Base-by-base conservation (phyloP, 768 basidiomycete species). In the Boletus vinaceobasis region DNA sequence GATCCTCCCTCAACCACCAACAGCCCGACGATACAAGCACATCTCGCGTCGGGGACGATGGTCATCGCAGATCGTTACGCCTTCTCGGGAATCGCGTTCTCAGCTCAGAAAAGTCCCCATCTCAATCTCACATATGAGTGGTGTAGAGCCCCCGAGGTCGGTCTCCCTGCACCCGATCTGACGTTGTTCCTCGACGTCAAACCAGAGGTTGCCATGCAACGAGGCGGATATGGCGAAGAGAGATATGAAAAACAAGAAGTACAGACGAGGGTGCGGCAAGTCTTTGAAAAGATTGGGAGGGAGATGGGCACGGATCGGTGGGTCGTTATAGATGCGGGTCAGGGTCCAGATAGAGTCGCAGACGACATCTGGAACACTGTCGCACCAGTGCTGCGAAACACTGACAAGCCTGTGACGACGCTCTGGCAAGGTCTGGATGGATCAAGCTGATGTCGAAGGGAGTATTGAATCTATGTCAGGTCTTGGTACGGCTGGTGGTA, bases 31-130 rank as follows among this genome's bases (percentile, higher is more conserved):
- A 93, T 98, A 48, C 75, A 82, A 53, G 63, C 71, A 6, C 73
- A 82, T 23, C 77, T 97, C 3, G 69, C 69, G 0, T 65, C 75
- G 0, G 93, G 93, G 0, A 88, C 83, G 4, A 81, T 83, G 0
- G 75, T 99, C 65, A 72, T 99, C 43, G 93, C 90, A 64, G 96
- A 98, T 69, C 81, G 97, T 40, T 99, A 98, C 68, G 91, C 94
- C 1, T 98, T 98, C 73, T 98, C 95, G 3, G 96, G 96, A 0
- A 87, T 94, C 59, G 94, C 93, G 2, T 98, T 98, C 69, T 87
- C 87, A 14, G 79, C 81, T 1, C 77, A 85, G 17, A 87, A 88
- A 60, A 31, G 33, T 3, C 21, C 52, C 21, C 53, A 40, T 10
- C 54, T 53, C 37, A 76, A 76, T 35, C 79, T 96, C 46, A 75